Conservation (phyloP, 1,284 basidiomycete genomes). For the Thelephora terrestris region DNA sequence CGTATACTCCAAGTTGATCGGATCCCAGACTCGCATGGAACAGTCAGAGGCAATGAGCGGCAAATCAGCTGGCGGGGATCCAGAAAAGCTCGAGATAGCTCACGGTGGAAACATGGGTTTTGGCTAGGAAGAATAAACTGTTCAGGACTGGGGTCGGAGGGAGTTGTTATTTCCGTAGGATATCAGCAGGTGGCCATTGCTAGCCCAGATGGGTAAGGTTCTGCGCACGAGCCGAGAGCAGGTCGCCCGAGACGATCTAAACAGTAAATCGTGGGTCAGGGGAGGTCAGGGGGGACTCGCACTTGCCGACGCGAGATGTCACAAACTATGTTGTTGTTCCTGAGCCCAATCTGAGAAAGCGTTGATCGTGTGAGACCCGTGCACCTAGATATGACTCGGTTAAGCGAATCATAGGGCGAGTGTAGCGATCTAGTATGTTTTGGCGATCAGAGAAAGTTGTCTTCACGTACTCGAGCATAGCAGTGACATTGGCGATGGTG, state of each 20-base stretch:
- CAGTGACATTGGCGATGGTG: constrained; percentile 39
- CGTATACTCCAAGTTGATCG: constrained; percentile 46
- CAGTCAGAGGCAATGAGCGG: constrained; percentile 57
- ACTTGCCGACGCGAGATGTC: background rate
- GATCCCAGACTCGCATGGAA: constrained; percentile 74
- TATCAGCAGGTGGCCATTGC: constrained; percentile 14
- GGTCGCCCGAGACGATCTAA: constrained; percentile 70
- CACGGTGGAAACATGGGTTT: constrained; percentile 41
- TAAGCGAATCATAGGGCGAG: constrained; percentile 72
- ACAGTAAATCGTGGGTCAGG: constrained; percentile 32
- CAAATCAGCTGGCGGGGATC: background rate
- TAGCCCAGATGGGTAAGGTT: constrained; percentile 60
- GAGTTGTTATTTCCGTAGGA: constrained; percentile 43
- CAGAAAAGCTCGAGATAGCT: constrained; percentile 16
- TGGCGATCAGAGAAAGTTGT: constrained; percentile 68
- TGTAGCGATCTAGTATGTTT: constrained; percentile 68
- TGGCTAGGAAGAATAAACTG: constrained; percentile 38
- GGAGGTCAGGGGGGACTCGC: constrained; percentile 2
- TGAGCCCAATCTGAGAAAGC: constrained; percentile 78
- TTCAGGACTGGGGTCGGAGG: constrained; percentile 52
- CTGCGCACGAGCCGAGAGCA: constrained; percentile 66
- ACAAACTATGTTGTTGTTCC: constrained; percentile 50
- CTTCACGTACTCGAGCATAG: constrained; percentile 67
- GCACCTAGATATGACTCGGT: constrained; percentile 51
- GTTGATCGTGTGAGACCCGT: constrained; percentile 56